Conservation (phyloP, 2,329 filamentous ascomycete species). For the Pseudogymnoascus sp. region DNA sequence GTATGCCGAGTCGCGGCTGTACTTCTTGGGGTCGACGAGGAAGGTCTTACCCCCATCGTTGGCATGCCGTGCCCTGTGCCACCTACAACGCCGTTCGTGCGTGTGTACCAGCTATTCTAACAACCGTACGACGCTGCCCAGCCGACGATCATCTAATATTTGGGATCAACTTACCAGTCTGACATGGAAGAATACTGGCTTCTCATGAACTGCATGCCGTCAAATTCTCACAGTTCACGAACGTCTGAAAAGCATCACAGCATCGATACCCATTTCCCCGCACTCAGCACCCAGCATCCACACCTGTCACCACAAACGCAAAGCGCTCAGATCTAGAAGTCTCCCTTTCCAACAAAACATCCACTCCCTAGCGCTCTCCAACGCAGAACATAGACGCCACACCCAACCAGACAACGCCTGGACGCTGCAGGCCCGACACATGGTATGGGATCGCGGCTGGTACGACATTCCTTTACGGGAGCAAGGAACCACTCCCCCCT, state of each 20-base stretch:
- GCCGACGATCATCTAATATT: neutral
- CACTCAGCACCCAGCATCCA: neutral
- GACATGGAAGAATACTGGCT: neutral
- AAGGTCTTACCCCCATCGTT: neutral
- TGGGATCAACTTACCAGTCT: neutral
- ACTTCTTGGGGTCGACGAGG: neutral
- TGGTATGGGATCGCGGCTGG: neutral
- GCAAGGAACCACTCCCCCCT: neutral
- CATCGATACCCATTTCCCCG: neutral
- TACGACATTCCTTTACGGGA: neutral
- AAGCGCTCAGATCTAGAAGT: neutral
- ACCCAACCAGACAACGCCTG: neutral
- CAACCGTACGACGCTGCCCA: neutral
- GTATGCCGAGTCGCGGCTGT: neutral
- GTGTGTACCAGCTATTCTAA: neutral
- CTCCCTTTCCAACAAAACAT: neutral
- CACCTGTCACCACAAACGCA: neutral
- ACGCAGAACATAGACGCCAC: constrained; percentile 3
- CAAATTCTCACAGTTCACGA: neutral
- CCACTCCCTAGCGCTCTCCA: neutral
- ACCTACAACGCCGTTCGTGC: neutral
- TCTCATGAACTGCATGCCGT: neutral
- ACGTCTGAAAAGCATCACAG: neutral
- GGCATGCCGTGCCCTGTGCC: neutral
- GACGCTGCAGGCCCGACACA: neutral